Evolutionary conservation across 2,329 filamentous ascomycete genomes (phyloP).

Genomic region (Penicillium digitatum): DNA sequence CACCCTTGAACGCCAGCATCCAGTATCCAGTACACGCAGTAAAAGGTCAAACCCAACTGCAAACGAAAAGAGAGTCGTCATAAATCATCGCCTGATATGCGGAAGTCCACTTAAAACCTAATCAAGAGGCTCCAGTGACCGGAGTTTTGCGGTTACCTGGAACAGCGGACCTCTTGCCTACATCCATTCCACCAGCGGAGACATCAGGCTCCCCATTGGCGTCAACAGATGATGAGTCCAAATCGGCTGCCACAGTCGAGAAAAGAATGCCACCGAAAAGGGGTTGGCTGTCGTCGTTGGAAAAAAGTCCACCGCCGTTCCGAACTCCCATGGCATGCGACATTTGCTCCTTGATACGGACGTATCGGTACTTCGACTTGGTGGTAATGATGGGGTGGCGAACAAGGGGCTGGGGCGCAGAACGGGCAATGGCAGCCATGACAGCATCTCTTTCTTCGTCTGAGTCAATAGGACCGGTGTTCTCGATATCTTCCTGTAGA

Average conservation of each 20-base stretch:
- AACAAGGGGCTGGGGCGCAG: constrained; percentile 73
- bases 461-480: constrained; percentile 78
- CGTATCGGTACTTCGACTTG: constrained; percentile 56
- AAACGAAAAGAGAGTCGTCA: constrained; percentile 18
- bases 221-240: constrained; percentile 22
- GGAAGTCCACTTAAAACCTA: not conserved
- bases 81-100: constrained; percentile 18
- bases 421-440: constrained; percentile 72
- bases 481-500: constrained; percentile 78
- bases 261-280: constrained; percentile 35
- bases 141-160: constrained; percentile 18
- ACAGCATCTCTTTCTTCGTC: constrained; percentile 91
- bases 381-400: constrained; percentile 55
- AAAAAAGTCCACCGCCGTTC: constrained; percentile 46
- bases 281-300: constrained; percentile 32
- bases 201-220: constrained; percentile 23
- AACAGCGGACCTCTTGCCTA: constrained; percentile 22
- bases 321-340: constrained; percentile 55
- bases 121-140: constrained; percentile 9
- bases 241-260: constrained; percentile 27
- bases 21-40: not conserved
- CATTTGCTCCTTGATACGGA: constrained; percentile 62
- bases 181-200: constrained; percentile 16
- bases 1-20: constrained; percentile 18
- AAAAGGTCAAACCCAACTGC: not conserved